phyloP scores from a whole-genome alignment of 805 yeast species.

The Suhomyces sp. region DNA sequence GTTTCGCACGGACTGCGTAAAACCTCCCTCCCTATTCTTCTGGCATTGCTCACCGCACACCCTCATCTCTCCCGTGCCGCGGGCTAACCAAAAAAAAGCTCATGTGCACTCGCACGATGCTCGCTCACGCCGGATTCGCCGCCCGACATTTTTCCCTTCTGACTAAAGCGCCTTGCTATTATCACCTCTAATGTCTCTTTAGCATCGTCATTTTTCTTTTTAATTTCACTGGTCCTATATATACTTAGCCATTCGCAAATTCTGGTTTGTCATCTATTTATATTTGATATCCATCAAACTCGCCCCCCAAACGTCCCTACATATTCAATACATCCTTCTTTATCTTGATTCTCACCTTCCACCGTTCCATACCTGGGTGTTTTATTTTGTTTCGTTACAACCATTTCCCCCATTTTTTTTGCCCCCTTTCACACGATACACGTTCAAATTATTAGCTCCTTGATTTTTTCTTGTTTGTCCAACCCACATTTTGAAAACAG shows the following conservation, averaged over 20 bases:
- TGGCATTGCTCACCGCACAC: not conserved
- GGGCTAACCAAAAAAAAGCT: not conserved
- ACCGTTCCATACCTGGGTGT: not conserved
- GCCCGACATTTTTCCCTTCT: not conserved
- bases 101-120: not conserved
- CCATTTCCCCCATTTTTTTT: not conserved
- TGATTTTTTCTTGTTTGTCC: conserved; percentile 5
- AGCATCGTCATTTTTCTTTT: conserved; percentile 7
- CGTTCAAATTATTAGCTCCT: conserved; percentile 4
- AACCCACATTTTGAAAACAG: not conserved
- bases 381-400: not conserved
- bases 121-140: not conserved
- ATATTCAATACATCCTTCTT: not conserved
- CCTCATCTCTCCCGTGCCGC: not conserved
- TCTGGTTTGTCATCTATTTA: not conserved
- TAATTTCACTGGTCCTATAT: conserved; percentile 4
- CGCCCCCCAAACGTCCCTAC: not conserved
- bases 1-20: not conserved
- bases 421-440: not conserved
- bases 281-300: not conserved
- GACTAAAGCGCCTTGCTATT: conserved; percentile 4
- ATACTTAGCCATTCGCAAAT: conserved; percentile 2
- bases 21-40: not conserved
- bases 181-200: conserved; percentile 4
- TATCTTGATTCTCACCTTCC: not conserved